phyloP scores from a whole-genome alignment of 192 early-diverging fungal species.

The Backusella mclennaniae region DNA sequence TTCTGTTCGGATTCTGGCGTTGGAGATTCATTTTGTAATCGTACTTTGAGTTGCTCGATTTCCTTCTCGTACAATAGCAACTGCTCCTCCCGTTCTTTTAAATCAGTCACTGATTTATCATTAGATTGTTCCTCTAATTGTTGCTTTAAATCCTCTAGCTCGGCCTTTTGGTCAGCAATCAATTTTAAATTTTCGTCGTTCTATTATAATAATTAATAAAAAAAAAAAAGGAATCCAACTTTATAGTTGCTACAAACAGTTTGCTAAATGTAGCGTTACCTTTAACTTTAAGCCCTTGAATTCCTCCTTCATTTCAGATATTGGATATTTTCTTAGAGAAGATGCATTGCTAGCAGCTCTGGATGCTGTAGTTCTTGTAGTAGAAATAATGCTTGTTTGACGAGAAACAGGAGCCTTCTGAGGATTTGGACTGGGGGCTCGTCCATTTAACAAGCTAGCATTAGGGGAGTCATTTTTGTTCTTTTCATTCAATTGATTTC shows the following conservation, averaged over 20 bases:
- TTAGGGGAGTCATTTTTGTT: neutral
- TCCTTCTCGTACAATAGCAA: slow-evolving; percentile 8
- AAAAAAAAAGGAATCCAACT: neutral
- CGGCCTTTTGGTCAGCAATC: slow-evolving; percentile 36
- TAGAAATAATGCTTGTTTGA: neutral
- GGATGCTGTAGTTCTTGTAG: neutral
- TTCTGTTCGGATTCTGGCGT: neutral
- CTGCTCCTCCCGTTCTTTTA: slow-evolving; percentile 20
- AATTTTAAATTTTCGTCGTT: slow-evolving; percentile 28
- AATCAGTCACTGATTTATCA: neutral
- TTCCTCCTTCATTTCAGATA: slow-evolving; percentile 35
- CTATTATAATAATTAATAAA: slow-evolving; percentile 17
- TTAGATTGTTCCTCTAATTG: slow-evolving; percentile 20
- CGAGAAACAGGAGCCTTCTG: slow-evolving; percentile 7
- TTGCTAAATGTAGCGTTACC: neutral
- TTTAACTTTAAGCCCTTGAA: slow-evolving; percentile 34
- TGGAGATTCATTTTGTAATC: neutral
- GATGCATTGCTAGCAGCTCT: neutral
- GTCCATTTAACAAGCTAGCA: slow-evolving; percentile 8
- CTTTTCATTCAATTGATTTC: neutral
- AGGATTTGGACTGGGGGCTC: slow-evolving; percentile 12
- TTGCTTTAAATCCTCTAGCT: slow-evolving; percentile 24
- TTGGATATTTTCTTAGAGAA: slow-evolving; percentile 19
- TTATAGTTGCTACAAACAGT: neutral
- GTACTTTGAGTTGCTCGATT: slow-evolving; percentile 10